These are phyloP conservation scores for Seiridium cupressi DNA, from an alignment of 2,329 filamentous ascomycete genomes.

Conservation along the genomic window DNA sequence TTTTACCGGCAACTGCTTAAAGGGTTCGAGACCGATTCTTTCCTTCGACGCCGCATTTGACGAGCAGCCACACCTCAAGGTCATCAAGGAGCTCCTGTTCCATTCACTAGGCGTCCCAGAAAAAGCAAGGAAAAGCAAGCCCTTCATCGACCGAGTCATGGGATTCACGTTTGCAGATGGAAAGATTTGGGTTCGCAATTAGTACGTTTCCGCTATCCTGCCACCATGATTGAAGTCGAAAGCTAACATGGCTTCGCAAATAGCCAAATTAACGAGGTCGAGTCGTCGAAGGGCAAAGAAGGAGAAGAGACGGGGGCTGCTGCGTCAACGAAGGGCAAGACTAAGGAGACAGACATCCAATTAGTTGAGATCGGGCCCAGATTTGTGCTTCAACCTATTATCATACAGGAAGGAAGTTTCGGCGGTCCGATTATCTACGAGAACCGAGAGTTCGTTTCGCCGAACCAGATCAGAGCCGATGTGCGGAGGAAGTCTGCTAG, in stretches of 20 bases:
- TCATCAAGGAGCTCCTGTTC: slow-evolving; percentile 86
- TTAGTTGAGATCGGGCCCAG: slow-evolving; percentile 92
- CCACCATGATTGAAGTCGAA: background rate
- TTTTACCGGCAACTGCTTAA: slow-evolving; percentile 95
- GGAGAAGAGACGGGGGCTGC: slow-evolving; percentile 41
- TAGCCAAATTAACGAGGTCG: slow-evolving; percentile 77
- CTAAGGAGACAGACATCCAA: slow-evolving; percentile 70
- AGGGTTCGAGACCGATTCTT: slow-evolving; percentile 85
- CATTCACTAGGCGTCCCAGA: slow-evolving; percentile 93
- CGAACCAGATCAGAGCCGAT: slow-evolving; percentile 89
- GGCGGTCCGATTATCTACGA: slow-evolving; percentile 97
- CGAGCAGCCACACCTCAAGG: slow-evolving; percentile 70
- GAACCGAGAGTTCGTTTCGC: slow-evolving; percentile 95
- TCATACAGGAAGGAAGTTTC: slow-evolving; percentile 93
- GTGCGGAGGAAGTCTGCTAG: slow-evolving; percentile 73
- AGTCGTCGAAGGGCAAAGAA: slow-evolving; percentile 49
- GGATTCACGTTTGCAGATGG: slow-evolving; percentile 86
- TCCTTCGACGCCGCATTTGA: slow-evolving; percentile 91
- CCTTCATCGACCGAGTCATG: slow-evolving; percentile 95
- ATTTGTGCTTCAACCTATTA: slow-evolving; percentile 72
- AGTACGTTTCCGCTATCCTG: slow-evolving; percentile 33
- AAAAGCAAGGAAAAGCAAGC: slow-evolving; percentile 84
- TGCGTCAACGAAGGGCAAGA: slow-evolving; percentile 22
- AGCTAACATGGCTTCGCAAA: background rate
- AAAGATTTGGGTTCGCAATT: slow-evolving; percentile 95